These are phyloP conservation scores for Cladosporium sp. DNA, from an alignment of 2,329 filamentous ascomycete species.

Conservation along the genomic window DNA sequence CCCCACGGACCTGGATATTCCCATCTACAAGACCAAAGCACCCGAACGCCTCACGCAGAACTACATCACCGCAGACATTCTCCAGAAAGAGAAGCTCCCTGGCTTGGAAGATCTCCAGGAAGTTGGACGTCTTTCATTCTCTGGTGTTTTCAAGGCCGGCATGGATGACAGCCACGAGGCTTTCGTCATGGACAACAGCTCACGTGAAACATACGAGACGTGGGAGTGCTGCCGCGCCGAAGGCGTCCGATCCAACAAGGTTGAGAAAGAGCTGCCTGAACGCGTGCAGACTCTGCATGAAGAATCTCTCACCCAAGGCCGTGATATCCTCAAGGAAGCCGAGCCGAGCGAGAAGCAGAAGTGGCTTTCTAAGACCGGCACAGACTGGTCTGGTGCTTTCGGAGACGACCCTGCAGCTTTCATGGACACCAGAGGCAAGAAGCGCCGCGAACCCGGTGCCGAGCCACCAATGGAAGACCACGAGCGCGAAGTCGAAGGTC, in stretches of 20 bases:
- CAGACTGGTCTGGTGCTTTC: conserved; percentile 84
- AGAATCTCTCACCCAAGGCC: conserved; percentile 69
- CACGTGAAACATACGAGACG: conserved; percentile 86
- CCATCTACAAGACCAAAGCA: conserved; percentile 80
- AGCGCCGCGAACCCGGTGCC: conserved; percentile 52
- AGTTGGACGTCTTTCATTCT: conserved; percentile 76
- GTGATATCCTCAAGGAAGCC: conserved; percentile 72
- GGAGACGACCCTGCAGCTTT: conserved; percentile 66
- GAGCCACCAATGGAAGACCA: conserved; percentile 44
- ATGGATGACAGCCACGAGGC: conserved; percentile 79
- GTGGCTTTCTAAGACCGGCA: conserved; percentile 75
- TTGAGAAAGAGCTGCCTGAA: conserved; percentile 68
- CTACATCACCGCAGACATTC: conserved; percentile 80
- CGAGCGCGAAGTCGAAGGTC: conserved; percentile 42
- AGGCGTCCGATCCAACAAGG: conserved; percentile 69
- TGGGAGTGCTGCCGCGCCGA: conserved; percentile 91
- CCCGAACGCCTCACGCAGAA: conserved; percentile 78
- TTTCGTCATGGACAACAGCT: conserved; percentile 82
- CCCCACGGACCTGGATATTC: conserved; percentile 72
- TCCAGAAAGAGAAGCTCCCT: conserved; percentile 53
- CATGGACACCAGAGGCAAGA: conserved; percentile 49
- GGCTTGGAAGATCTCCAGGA: conserved; percentile 73
- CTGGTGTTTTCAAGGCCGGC: conserved; percentile 78
- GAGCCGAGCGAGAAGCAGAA: conserved; percentile 66
- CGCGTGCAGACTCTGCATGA: conserved; percentile 73